Evolutionary conservation across 805 yeast species (phyloP), one percentile per base, ranked within the genome.

Genomic region (Cyberlindnera mrakii): DNA sequence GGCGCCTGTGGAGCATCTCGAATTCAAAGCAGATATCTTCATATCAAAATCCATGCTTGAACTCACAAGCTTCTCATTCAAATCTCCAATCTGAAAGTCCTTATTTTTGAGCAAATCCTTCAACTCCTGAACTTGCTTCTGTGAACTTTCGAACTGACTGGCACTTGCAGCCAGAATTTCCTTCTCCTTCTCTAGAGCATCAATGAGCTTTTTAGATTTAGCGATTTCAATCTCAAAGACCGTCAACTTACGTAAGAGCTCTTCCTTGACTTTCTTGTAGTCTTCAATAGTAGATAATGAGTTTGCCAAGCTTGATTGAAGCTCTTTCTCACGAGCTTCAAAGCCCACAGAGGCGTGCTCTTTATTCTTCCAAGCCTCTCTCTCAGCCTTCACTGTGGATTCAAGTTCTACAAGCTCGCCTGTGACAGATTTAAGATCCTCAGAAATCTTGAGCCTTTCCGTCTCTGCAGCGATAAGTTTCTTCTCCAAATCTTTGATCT

Each of bases 401-500:
- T 61, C 60, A n/a, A 69, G 45, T 37, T 59, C 54, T 14, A 41
- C 42, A 29, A 67, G 52, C 29, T 65, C 65, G 8, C 52, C 55
- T 2, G 59, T 57, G 3, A 59, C 45, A 5, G 56, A 46, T 4
- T 55, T 46, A 30, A 61, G 52, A 20, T 63, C 55, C 14, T 58
- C 52, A 1, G 64, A 52, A 7, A 62, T 59, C 7, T 48, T 47
- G 15, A 50, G 44, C 42, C 61, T 61, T 15, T 65, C 64, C 8
- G 46, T 47, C 35, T 66, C 70, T 6, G 62, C 43, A 3, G 67
- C 65, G 33, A 62, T 59, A 3, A 81, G 58, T 37, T 74, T 72
- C 0, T 58, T 53, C 42, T 78, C 82, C 33, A 83, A 62, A 2
- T 64, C 54, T 36, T 72, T 71, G 19, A 87, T 64, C 44, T 82